A percentile compares a stretch with the other conserved stretches of the same genome.
Evolutionary conservation across 2,329 filamentous ascomycete genomes (phyloP).

Genomic region (Sclerotiophoma versabilis): DNA sequence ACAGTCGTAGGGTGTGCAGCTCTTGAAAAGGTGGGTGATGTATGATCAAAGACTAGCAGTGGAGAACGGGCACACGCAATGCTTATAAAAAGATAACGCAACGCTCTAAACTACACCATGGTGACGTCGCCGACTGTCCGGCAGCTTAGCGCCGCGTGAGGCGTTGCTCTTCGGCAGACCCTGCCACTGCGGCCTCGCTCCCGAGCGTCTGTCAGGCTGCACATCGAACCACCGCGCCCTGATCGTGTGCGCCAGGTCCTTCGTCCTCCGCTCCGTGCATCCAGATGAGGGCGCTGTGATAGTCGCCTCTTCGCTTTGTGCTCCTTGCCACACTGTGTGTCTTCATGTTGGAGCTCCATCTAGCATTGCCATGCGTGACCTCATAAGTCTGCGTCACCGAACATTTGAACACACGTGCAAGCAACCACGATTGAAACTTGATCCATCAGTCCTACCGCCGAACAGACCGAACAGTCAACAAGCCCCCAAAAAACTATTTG

Average conservation of each 20-base stretch:
- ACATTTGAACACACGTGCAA: background rate
- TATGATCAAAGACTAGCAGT: slow-evolving; percentile 4
- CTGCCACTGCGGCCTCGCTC: slow-evolving; percentile 25
- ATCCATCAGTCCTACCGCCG: slow-evolving; percentile 18
- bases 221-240: slow-evolving; percentile 30
- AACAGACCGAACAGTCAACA: slow-evolving; percentile 26
- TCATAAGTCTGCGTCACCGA: slow-evolving; percentile 3
- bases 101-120: slow-evolving; percentile 35
- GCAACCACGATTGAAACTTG: slow-evolving; percentile 1
- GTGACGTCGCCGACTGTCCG: slow-evolving; percentile 49
- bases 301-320: slow-evolving; percentile 1
- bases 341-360: background rate
- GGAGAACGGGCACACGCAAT: slow-evolving; percentile 23
- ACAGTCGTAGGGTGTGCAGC: background rate
- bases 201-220: slow-evolving; percentile 1
- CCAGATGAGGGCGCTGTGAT: slow-evolving; percentile 1
- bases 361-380: background rate
- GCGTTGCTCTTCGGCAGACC: slow-evolving; percentile 37
- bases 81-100: slow-evolving; percentile 40
- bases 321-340: background rate
- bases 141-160: slow-evolving; percentile 28
- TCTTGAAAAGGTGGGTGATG: background rate
- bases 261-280: slow-evolving; percentile 2
- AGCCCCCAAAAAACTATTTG: slow-evolving; percentile 18
- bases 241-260: slow-evolving; percentile 18